These are phyloP conservation scores for Acanthamoeba healyi DNA, from an alignment of 208 protist species.

Conservation along the genomic window DNA sequence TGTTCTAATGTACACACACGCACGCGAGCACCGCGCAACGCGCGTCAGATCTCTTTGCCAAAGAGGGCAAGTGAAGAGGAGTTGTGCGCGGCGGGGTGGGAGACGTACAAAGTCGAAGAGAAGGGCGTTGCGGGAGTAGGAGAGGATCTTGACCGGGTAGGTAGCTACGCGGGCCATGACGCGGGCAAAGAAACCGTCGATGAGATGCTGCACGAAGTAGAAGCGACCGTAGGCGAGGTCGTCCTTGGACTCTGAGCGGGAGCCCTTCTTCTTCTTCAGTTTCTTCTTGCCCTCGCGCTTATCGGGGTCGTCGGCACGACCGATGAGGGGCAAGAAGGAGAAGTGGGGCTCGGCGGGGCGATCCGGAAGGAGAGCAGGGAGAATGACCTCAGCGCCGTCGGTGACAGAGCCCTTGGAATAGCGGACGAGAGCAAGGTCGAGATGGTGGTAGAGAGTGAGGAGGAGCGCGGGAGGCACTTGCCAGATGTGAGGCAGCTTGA, in stretches of 20 bases:
- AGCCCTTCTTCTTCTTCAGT: constrained; percentile 9
- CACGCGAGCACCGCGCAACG: no score
- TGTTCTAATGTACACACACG: not conserved
- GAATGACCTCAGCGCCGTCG: not conserved
- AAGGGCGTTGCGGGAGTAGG: not conserved
- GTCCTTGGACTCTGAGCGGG: not conserved
- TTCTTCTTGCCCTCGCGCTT: constrained; percentile 19
- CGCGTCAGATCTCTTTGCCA: not conserved
- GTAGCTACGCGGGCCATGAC: not conserved
- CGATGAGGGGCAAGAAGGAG: not conserved
- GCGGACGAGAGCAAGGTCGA: not conserved
- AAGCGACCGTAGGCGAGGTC: not conserved
- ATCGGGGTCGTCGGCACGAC: not conserved
- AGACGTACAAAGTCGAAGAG: not conserved
- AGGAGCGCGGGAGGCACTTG: not conserved
- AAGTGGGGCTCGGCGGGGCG: not conserved
- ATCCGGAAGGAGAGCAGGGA: not conserved
- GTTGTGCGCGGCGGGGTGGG: not conserved
- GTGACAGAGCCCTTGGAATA: not conserved
- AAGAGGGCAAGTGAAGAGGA: not conserved
- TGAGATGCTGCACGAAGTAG: not conserved
- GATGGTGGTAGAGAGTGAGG: not conserved
- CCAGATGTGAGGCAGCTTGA: constrained; percentile 10
- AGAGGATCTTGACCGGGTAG: not conserved
- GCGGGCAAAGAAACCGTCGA: not conserved